These are phyloP conservation scores for Aspergillus sp. DNA, from an alignment of 2,329 filamentous ascomycete species.

Conservation along the genomic window DNA sequence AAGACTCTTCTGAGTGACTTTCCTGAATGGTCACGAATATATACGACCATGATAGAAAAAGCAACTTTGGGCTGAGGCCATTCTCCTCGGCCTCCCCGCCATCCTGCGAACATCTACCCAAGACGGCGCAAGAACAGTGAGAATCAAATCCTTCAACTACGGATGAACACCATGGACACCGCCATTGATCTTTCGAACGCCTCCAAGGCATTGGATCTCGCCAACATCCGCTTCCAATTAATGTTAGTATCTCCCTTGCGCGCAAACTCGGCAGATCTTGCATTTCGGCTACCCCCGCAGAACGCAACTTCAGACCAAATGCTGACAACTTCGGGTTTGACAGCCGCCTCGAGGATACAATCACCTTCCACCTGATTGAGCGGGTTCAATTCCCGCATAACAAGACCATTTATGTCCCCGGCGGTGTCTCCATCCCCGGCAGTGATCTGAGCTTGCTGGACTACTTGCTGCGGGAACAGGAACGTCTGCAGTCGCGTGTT, in stretches of 20 bases:
- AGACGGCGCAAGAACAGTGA: background rate
- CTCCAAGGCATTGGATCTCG: constrained; percentile 79
- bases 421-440: constrained; percentile 73
- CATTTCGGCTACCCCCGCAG: constrained; percentile 3
- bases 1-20: too few relatives aligned
- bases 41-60: too few relatives aligned
- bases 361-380: constrained; percentile 95
- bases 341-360: constrained; percentile 95
- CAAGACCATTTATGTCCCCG: constrained; percentile 75
- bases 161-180: constrained; percentile 65
- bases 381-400: constrained; percentile 96
- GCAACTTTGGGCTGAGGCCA: background rate
- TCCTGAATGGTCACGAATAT: too few relatives aligned
- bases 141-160: background rate
- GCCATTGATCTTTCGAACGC: constrained; percentile 84
- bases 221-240: constrained; percentile 87
- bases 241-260: constrained; percentile 59
- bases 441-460: constrained; percentile 78
- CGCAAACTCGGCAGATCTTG: background rate
- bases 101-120: background rate
- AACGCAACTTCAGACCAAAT: constrained; percentile 6
- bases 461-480: constrained; percentile 88
- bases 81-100: too few relatives aligned
- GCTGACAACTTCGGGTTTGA: background rate
- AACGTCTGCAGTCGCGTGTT: constrained; percentile 85